Conservation (phyloP, 2,329 filamentous ascomycete species). For the Ophiostoma sp. region DNA sequence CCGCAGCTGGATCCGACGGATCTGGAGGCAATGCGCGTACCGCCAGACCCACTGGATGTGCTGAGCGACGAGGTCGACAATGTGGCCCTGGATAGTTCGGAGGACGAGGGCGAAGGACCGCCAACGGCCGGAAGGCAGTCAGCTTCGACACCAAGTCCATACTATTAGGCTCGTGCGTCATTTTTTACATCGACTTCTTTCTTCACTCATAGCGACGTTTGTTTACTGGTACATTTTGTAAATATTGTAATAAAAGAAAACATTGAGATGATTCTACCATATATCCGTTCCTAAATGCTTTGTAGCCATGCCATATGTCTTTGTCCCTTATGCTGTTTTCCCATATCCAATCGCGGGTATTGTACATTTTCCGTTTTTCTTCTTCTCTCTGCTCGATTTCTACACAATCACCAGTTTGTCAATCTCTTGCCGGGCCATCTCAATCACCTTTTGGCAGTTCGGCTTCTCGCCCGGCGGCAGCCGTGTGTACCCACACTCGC, state of each 20-base stretch:
- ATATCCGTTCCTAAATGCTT: background rate
- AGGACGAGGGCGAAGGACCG: constrained; percentile 39
- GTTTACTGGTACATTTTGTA: background rate
- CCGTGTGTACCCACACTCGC: constrained; percentile 35
- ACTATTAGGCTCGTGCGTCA: background rate
- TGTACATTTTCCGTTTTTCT: background rate
- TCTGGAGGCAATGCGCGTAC: constrained; percentile 62
- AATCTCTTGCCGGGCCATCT: constrained; percentile 55
- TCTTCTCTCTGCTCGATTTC: background rate
- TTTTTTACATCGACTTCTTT: background rate
- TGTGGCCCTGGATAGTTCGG: constrained; percentile 42
- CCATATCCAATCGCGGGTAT: constrained; percentile 1
- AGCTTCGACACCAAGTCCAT: constrained; percentile 14
- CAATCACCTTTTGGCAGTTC: constrained; percentile 54
- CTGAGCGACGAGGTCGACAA: constrained; percentile 41
- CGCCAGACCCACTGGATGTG: constrained; percentile 49
- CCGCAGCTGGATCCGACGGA: constrained; percentile 64
- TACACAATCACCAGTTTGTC: constrained; percentile 53
- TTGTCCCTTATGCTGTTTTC: background rate
- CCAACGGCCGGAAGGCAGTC: background rate
- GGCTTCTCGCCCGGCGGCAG: constrained; percentile 42
- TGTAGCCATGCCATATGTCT: background rate
- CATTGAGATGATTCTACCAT: background rate
- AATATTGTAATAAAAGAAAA: background rate
- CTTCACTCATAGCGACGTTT: background rate